Conservation (phyloP, 2,329 filamentous ascomycete genomes). For the Clonostachys chloroleuca region DNA sequence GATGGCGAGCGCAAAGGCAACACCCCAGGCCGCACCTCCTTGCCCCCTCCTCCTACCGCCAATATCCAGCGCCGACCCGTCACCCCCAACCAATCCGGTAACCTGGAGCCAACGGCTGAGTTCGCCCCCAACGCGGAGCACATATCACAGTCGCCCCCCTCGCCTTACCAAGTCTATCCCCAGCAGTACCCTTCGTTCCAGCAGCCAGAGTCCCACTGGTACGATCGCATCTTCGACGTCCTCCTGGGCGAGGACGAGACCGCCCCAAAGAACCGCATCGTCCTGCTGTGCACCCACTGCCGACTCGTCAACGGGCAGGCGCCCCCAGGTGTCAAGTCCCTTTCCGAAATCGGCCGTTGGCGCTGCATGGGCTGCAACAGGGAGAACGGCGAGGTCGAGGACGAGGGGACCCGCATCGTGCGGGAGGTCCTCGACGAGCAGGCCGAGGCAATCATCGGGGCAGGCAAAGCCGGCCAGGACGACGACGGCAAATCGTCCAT, state of each 20-base stretch:
- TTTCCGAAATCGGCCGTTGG: constrained; percentile 83
- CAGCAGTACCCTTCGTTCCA: constrained; percentile 1
- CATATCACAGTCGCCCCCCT: constrained; percentile 5
- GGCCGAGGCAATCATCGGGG: not conserved
- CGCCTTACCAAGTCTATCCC: constrained; percentile 12
- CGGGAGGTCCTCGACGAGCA: constrained; percentile 49
- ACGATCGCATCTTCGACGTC: constrained; percentile 88
- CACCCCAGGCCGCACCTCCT: constrained; percentile 33
- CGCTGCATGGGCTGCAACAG: constrained; percentile 80
- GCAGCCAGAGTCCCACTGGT: constrained; percentile 64
- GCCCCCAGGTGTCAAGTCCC: constrained; percentile 73
- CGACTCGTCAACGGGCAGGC: constrained; percentile 93
- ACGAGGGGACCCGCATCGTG: constrained; percentile 69
- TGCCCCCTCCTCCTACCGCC: constrained; percentile 57
- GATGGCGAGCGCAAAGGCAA: constrained; percentile 8
- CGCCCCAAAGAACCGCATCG: constrained; percentile 83
- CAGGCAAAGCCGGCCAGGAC: constrained; percentile 3
- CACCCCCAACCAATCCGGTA: constrained; percentile 18
- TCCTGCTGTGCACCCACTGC: constrained; percentile 77
- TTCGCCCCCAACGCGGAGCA: constrained; percentile 67
- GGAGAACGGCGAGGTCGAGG: constrained; percentile 77
- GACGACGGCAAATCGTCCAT: constrained; percentile 7
- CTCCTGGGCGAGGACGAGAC: constrained; percentile 95
- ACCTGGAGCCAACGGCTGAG: constrained; percentile 47
- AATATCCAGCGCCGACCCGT: constrained; percentile 46